Evolutionary conservation across 2,329 filamentous ascomycete genomes (phyloP), one percentile per base, ranked within the genome.

Genomic region (Orbilia quercus): DNA sequence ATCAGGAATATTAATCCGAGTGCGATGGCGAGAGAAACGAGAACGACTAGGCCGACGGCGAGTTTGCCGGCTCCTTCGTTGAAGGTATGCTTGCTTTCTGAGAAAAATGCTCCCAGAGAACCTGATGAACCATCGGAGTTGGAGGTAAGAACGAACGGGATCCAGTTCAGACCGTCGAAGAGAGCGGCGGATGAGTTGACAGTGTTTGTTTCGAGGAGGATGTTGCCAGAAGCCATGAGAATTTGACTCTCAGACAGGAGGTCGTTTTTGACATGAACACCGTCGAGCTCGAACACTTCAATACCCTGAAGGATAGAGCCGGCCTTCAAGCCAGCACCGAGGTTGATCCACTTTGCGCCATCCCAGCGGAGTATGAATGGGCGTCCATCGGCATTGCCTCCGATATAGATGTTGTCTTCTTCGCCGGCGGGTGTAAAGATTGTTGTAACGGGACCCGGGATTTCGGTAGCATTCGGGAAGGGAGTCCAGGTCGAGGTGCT

Each of bases 121-220:
- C 93, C 92, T 9, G 87, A 83, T 11, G 84, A 84, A 69, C 88
- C 88, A 77, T 88, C 84, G 11, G 85, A 81, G 69, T 85, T 89
- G 48, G 87, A 90, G 1, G 93, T 91, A 44, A 99, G 85, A 42
- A 92, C 86, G 80, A 94, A 96, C 0, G 95, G 94, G 57, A 84
- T 84, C 79, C 94, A 88, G 1, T 84, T 82, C 9, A 88, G 91
- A 77, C 95, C 95, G 78, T 98, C 91, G 83, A 91, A 99, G 25
- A 97, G 83, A 6, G 89, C 94, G 7, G 91, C 92, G 12, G 94
- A 96, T 4, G 90, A 91, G 66, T 88, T 89, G 69, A 94, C 93
- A 79, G 92, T 92, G n/a, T 53, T 76, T 53, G 83, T 82, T 0
- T 90, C 87, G 16, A 98, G 84, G 75, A 88, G 85, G 76, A 99